Conservation (phyloP, 2,329 filamentous ascomycete species). For the Colletotrichum brevisporum region DNA sequence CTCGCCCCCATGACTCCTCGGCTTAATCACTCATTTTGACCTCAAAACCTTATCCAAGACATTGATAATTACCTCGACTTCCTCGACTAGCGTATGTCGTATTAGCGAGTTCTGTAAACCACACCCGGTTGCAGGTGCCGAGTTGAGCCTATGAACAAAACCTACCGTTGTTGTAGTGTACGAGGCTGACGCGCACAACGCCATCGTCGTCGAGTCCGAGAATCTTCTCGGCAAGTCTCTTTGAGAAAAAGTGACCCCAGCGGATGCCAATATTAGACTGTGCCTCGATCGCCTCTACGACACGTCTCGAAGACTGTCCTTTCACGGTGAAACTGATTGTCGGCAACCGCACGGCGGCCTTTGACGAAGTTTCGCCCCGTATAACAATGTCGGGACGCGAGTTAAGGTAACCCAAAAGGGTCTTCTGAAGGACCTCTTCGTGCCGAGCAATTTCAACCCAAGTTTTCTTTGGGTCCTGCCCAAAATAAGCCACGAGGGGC, state of each 20-base stretch:
- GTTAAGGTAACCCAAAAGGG: slow-evolving; percentile 72
- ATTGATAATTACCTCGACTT: slow-evolving; percentile 11
- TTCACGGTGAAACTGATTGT: slow-evolving; percentile 76
- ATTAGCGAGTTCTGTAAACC: neutral
- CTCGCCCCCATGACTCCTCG: neutral
- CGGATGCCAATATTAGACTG: slow-evolving; percentile 72
- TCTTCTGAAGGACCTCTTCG: slow-evolving; percentile 71
- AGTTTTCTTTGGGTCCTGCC: slow-evolving; percentile 36
- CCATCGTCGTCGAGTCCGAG: slow-evolving; percentile 70
- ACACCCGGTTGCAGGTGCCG: neutral
- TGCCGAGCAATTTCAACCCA: slow-evolving; percentile 70
- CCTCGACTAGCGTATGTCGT: neutral
- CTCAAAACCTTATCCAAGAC: slow-evolving; percentile 15
- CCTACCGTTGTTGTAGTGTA: slow-evolving; percentile 80
- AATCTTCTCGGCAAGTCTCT: slow-evolving; percentile 72
- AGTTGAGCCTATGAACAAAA: slow-evolving; percentile 37
- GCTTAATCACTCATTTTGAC: slow-evolving; percentile 1
- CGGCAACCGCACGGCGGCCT: slow-evolving; percentile 67
- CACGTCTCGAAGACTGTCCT: slow-evolving; percentile 56
- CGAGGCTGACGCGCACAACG: slow-evolving; percentile 76
- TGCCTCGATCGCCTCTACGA: slow-evolving; percentile 73
- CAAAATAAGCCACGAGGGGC: slow-evolving; percentile 13
- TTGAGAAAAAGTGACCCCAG: slow-evolving; percentile 78
- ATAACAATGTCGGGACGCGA: slow-evolving; percentile 67
- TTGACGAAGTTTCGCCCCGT: slow-evolving; percentile 66